These are phyloP conservation scores for Plasmodium coatneyi DNA, from an alignment of 169 alveolate genomes.

Conservation along the genomic window DNA sequence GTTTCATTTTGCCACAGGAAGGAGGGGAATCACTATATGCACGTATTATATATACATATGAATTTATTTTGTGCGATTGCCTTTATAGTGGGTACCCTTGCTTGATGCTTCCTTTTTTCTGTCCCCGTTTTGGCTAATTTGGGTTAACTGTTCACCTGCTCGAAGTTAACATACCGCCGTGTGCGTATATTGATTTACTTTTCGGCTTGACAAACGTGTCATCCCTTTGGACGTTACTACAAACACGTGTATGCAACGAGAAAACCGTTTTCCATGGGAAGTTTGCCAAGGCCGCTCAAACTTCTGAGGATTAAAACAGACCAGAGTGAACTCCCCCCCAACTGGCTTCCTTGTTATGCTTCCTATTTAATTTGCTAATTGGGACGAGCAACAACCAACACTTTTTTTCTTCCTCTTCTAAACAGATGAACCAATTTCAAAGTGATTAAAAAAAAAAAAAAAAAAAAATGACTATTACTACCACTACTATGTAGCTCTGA, in stretches of 20 bases:
- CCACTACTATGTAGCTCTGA: not conserved
- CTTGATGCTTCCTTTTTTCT: not conserved
- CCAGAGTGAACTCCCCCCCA: not conserved
- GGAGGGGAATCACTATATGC: not conserved
- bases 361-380: not conserved
- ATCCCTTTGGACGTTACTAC: not conserved
- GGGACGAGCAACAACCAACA: not conserved
- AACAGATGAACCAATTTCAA: not conserved
- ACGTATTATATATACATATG: not conserved
- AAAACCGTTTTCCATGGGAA: not conserved
- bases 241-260: not conserved
- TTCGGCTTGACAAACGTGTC: not conserved
- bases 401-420: not conserved
- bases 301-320: not conserved
- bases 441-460: not conserved
- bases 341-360: not conserved
- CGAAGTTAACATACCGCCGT: not conserved
- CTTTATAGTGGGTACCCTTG: not conserved
- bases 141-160: not conserved
- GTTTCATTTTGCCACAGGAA: slow-evolving; percentile 14
- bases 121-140: not conserved
- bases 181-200: no score
- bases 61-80: not conserved
- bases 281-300: not conserved
- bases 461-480: not conserved